These are phyloP conservation scores for Dipteronia sinensis DNA, from an alignment of 345 rosid genomes.

Conservation along the genomic window DNA sequence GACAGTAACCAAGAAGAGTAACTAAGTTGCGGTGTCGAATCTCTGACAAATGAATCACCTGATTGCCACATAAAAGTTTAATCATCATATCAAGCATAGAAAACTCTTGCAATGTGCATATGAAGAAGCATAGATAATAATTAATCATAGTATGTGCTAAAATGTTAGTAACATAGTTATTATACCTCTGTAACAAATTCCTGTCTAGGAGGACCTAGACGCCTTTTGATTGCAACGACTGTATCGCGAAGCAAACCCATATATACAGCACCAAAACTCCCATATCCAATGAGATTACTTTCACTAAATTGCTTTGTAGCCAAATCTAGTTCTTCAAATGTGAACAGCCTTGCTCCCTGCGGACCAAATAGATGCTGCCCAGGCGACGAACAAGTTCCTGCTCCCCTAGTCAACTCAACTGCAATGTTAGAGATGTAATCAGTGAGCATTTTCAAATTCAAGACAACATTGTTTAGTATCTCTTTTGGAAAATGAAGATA, in stretches of 20 bases:
- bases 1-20: conserved; percentile 60
- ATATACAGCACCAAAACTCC: conserved; percentile 57
- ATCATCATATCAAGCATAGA: not conserved
- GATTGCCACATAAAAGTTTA: conserved; percentile 10
- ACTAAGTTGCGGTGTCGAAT: conserved; percentile 65
- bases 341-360: conserved; percentile 44
- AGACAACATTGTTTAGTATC: not conserved
- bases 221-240: conserved; percentile 58
- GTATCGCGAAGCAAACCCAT: conserved; percentile 53
- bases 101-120: not conserved
- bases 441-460: not conserved
- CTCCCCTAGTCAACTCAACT: conserved; percentile 49
- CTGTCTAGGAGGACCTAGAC: conserved; percentile 34
- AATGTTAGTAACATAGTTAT: too few relatives aligned
- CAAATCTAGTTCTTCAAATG: conserved; percentile 55
- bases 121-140: too few relatives aligned
- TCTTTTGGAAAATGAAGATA: not conserved
- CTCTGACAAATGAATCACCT: conserved; percentile 57
- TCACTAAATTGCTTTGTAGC: conserved; percentile 59
- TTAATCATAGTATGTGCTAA: not conserved
- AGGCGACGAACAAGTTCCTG: conserved; percentile 36
- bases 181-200: conserved; percentile 58
- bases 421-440: conserved; percentile 15
- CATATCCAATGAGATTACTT: conserved; percentile 49
- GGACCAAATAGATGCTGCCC: conserved; percentile 29